A percentile compares a stretch with the other conserved stretches of the same genome.
phyloP scores from a whole-genome alignment of 2,329 filamentous ascomycete species.

The Fusarium sp. region DNA sequence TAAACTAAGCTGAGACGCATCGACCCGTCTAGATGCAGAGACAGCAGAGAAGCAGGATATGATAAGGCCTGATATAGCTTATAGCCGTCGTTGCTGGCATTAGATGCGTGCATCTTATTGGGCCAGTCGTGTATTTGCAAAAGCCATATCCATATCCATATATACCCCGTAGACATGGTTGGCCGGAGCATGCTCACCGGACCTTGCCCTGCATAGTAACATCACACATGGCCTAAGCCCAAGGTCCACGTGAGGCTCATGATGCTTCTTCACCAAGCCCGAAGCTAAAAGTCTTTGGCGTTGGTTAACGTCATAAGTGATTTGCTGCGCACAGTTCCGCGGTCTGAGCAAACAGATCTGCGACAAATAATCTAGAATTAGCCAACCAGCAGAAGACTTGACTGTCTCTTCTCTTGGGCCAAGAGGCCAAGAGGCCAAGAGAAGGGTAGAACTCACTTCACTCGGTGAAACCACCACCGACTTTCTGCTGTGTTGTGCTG shows the following conservation, averaged over 20 bases:
- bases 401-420: too few species aligned
- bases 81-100: conserved; percentile 10
- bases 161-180: not conserved
- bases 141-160: not conserved
- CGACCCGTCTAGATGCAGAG: conserved; percentile 10
- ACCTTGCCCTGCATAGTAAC: conserved; percentile 17
- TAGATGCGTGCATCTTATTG: conserved; percentile 5
- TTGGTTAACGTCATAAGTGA: conserved; percentile 13
- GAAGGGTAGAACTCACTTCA: not conserved
- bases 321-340: not conserved
- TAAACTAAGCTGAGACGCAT: conserved; percentile 13
- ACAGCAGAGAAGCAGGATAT: not conserved
- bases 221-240: not conserved
- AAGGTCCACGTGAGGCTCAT: conserved; percentile 27
- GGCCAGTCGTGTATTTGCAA: not conserved
- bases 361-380: too few species aligned
- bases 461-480: conserved; percentile 12
- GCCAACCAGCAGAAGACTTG: not conserved
- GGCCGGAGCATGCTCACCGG: conserved; percentile 16
- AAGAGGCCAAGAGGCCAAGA: not conserved
- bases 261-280: conserved; percentile 1
- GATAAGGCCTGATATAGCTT: conserved; percentile 1
- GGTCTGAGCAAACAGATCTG: too few species aligned
- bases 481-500: not conserved
- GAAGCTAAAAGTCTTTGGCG: not conserved